Conservation (phyloP, 345 rosid genomes). For the Corchorus olitorius region DNA sequence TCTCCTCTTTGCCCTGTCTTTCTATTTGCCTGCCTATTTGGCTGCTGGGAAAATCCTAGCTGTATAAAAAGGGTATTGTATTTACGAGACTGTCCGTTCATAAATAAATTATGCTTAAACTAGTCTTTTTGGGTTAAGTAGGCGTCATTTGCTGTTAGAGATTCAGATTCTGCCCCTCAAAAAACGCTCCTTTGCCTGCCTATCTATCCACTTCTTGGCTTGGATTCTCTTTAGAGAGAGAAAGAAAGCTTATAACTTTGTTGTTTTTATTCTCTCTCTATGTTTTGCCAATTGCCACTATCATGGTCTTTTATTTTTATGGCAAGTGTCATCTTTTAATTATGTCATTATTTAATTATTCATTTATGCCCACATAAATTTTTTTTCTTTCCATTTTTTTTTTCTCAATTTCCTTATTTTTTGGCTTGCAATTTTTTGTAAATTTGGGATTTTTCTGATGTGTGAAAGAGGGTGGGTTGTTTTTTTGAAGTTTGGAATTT, state of each 20-base stretch:
- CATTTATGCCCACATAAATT: neutral
- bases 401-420: no score
- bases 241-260: neutral
- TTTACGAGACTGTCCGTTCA: neutral
- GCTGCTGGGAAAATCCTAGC: conserved; percentile 14
- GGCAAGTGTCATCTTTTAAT: neutral
- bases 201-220: neutral
- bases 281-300: no score
- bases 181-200: neutral
- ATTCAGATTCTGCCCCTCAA: neutral
- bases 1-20: neutral
- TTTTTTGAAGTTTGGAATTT: neutral
- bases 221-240: neutral
- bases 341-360: neutral
- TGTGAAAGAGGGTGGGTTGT: neutral
- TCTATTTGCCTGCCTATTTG: neutral
- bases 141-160: neutral
- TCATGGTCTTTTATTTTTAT: neutral
- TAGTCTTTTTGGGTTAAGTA: no score
- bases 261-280: neutral
- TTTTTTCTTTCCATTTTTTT: neutral
- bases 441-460: neutral
- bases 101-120: no score
- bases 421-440: neutral
- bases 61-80: neutral